Evolutionary conservation across 108 stramenopile genomes (phyloP), one percentile per base, ranked within the genome.

Genomic region (Cyclotella distinguenda): DNA sequence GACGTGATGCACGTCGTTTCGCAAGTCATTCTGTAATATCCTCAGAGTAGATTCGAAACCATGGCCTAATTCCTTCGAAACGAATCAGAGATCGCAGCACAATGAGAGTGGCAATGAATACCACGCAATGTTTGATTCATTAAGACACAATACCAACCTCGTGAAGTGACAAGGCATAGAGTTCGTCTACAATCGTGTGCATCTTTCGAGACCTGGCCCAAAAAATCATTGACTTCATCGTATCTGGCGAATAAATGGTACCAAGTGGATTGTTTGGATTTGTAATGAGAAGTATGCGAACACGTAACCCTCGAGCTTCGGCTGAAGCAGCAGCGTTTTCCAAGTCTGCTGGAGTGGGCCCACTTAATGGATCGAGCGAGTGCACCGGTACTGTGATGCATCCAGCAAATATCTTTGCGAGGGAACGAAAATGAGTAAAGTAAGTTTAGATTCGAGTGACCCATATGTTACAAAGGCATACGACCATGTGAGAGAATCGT

Each of bases 201-300:
- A 97, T 52, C 4, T 74, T 68, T 32, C 83, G 51, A 25, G 75
- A 69, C 18, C 91, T 47, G n/a, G 87, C 88, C 93, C 93, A 96
- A 13, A 61, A 40, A 47, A 95, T 73, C 10, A 66, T 51, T 18
- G 65, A 64, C 28, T 59, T 54, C 23, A 95, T 68, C 7, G 76
- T 69, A 13, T 84, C 68, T 5, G 84, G 77, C 18, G 55, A 30
- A 53, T 95, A 92, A 52, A 86, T 77, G 8, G 81, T 74, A 8
- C 91, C 96, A 39, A 95, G 77, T n/a, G 96, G 96, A 72, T 95
- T 97, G 72, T 92, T 84, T 8, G 96, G 96, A 58, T 95, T 95
- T 23, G 90, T 90, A 21, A 97, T 67, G 45, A 97, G 69, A 0
- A 97, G 58, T 27, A 93, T 86, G 44, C 75, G 83, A 16, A 82